A percentile compares a stretch with the other conserved stretches of the same genome.
Evolutionary conservation across 2,329 filamentous ascomycete species (phyloP).

Genomic region (Elsinoe batatas): DNA sequence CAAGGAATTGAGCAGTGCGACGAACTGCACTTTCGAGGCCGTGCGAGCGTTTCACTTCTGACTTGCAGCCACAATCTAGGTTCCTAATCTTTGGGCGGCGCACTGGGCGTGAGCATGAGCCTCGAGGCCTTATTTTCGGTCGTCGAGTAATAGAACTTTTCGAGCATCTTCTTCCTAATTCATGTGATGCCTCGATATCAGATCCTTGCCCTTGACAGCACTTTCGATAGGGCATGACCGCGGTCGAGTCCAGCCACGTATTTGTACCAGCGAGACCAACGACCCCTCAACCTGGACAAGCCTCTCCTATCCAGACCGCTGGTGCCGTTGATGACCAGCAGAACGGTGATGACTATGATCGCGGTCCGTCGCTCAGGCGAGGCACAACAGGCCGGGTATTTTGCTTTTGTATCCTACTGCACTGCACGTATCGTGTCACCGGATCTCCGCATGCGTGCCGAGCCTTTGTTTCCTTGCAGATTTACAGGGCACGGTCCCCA

Average conservation of each 20-base stretch:
- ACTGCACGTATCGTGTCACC: background rate
- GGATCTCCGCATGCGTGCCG: conserved; percentile 1
- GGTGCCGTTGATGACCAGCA: conserved; percentile 1
- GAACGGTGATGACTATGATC: conserved; percentile 6
- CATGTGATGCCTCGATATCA: background rate
- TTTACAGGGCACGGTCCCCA: background rate
- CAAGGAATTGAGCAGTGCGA: background rate
- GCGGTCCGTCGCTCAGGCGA: conserved; percentile 1
- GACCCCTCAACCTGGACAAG: background rate
- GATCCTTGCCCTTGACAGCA: background rate
- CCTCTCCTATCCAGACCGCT: conserved; percentile 1
- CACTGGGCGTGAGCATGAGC: background rate
- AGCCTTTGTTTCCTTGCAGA: background rate
- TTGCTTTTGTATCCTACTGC: too few species aligned
- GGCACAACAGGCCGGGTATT: too few species aligned
- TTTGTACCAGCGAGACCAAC: too few species aligned
- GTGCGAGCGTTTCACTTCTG: conserved; percentile 10
- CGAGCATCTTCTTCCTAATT: background rate
- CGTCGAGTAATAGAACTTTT: background rate
- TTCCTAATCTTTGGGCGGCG: background rate
- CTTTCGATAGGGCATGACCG: too few species aligned
- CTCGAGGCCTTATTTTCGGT: background rate
- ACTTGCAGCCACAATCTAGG: conserved; percentile 5
- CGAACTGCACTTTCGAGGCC: conserved; percentile 7
- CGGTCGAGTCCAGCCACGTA: too few species aligned